Evolutionary conservation across 176 grass and related monocot genomes (phyloP).

Genomic region (Dendrocalamus sinicus): DNA sequence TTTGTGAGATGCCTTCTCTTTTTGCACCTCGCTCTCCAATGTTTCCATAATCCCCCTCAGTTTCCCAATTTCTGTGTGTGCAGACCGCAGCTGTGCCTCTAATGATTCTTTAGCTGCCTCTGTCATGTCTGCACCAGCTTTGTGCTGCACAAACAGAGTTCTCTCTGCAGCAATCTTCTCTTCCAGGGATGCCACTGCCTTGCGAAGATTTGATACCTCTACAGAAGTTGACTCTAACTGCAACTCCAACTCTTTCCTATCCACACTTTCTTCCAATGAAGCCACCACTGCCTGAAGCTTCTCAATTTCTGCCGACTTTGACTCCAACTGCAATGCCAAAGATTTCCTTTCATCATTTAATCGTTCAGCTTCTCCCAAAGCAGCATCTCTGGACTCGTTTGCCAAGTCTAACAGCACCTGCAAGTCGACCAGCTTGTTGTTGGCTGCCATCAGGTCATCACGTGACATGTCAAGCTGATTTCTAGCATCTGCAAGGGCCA

Average conservation of each 20-base stretch:
- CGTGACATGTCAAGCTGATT: constrained; percentile 57
- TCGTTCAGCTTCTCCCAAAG: constrained; percentile 48
- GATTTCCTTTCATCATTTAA: constrained; percentile 59
- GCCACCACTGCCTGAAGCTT: constrained; percentile 52
- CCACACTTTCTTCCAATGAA: constrained; percentile 54
- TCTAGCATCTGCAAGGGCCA: constrained; percentile 62
- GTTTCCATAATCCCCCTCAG: constrained; percentile 51
- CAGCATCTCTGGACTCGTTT: constrained; percentile 56
- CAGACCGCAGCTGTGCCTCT: constrained; percentile 59
- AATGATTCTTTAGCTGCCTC: constrained; percentile 54
- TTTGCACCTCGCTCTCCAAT: constrained; percentile 56
- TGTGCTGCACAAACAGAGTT: constrained; percentile 55
- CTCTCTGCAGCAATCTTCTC: constrained; percentile 60
- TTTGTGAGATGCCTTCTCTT: constrained; percentile 54
- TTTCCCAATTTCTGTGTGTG: constrained; percentile 52
- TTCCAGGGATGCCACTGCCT: constrained; percentile 60
- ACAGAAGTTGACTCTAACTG: constrained; percentile 59
- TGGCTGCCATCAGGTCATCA: constrained; percentile 52
- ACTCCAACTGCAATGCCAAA: constrained; percentile 60
- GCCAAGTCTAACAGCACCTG: constrained; percentile 65
- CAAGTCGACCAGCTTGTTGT: constrained; percentile 67
- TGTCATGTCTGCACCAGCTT: constrained; percentile 56
- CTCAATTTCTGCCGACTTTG: constrained; percentile 52
- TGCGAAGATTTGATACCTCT: constrained; percentile 56
- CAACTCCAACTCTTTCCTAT: constrained; percentile 60